phyloP scores from a whole-genome alignment of 2,329 filamentous ascomycete species.

The Exophiala sideris region DNA sequence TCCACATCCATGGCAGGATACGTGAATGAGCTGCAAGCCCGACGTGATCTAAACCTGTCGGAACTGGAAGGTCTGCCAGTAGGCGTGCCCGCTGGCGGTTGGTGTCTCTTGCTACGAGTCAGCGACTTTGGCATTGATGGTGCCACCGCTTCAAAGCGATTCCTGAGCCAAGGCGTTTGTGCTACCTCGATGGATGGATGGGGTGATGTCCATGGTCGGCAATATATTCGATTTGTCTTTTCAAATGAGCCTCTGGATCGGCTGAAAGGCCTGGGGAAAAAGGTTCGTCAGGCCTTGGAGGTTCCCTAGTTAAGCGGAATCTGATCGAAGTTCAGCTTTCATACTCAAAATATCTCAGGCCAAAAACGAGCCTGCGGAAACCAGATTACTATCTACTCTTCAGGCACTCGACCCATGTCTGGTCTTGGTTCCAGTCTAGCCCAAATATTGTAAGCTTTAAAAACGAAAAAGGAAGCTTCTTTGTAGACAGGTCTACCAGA shows the following conservation, averaged over 20 bases:
- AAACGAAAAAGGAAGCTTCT: no score
- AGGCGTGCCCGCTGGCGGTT: slow-evolving; percentile 9
- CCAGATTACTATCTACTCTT: no score
- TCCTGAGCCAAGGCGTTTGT: slow-evolving; percentile 10
- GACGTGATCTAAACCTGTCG: slow-evolving; percentile 9
- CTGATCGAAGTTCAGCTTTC: no score
- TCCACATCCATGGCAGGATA: slow-evolving; percentile 2
- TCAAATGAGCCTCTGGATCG: slow-evolving; percentile 15
- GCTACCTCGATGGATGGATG: slow-evolving; percentile 15
- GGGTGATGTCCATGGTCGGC: background rate
- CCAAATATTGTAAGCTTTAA: no score
- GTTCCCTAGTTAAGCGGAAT: background rate
- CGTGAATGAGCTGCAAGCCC: slow-evolving; percentile 11
- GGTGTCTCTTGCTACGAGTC: slow-evolving; percentile 12
- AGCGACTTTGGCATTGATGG: slow-evolving; percentile 1
- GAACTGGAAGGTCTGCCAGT: slow-evolving; percentile 12
- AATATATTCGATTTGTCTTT: slow-evolving; percentile 18
- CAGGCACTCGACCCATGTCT: no score
- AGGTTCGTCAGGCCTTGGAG: slow-evolving; percentile 11
- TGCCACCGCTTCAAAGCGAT: slow-evolving; percentile 5
- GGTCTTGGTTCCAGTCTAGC: no score
- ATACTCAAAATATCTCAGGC: no score
- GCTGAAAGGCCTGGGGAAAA: slow-evolving; percentile 8
- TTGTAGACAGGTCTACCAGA: no score
- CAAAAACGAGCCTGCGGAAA: no score